phyloP scores from a whole-genome alignment of 2,329 filamentous ascomycete genomes.

The Neopestalotiopsis sp. region DNA sequence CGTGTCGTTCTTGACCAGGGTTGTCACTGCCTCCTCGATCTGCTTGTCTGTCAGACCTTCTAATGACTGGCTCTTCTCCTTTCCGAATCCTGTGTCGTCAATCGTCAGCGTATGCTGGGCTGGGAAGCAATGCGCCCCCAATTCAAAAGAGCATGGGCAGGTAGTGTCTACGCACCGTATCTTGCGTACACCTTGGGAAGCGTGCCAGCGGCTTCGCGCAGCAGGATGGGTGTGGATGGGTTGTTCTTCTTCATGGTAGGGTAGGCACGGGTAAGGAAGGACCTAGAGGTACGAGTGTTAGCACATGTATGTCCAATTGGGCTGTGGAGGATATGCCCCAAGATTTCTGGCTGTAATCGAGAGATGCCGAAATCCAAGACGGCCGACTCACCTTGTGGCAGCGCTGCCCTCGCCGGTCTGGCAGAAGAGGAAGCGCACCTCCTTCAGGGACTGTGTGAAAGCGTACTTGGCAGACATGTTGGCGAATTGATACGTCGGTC shows the following conservation, averaged over 20 bases:
- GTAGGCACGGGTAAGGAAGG: slow-evolving; percentile 89
- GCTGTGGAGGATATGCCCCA: background rate
- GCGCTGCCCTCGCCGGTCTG: slow-evolving; percentile 92
- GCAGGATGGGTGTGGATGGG: slow-evolving; percentile 89
- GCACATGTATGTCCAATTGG: background rate
- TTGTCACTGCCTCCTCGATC: slow-evolving; percentile 63
- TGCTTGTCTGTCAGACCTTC: slow-evolving; percentile 66
- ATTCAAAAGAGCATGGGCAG: background rate
- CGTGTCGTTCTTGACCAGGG: slow-evolving; percentile 53
- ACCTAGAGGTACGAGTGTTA: slow-evolving; percentile 54
- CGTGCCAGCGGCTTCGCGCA: slow-evolving; percentile 88
- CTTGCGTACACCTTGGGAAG: slow-evolving; percentile 87
- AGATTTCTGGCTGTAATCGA: background rate
- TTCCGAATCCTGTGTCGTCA: slow-evolving; percentile 53
- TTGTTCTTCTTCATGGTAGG: slow-evolving; percentile 99
- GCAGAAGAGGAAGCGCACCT: slow-evolving; percentile 97
- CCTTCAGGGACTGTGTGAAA: slow-evolving; percentile 87
- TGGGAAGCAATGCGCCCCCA: background rate
- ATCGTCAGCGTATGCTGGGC: slow-evolving; percentile 25
- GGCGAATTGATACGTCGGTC: slow-evolving; percentile 28
- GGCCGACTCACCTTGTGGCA: slow-evolving; percentile 73
- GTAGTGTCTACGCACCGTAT: slow-evolving; percentile 70
- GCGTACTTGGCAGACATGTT: slow-evolving; percentile 92
- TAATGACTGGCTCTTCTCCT: slow-evolving; percentile 62
- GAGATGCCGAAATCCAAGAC: background rate